Conservation (phyloP, 495 filamentous ascomycete genomes). For the Penicillium pancosmium region DNA sequence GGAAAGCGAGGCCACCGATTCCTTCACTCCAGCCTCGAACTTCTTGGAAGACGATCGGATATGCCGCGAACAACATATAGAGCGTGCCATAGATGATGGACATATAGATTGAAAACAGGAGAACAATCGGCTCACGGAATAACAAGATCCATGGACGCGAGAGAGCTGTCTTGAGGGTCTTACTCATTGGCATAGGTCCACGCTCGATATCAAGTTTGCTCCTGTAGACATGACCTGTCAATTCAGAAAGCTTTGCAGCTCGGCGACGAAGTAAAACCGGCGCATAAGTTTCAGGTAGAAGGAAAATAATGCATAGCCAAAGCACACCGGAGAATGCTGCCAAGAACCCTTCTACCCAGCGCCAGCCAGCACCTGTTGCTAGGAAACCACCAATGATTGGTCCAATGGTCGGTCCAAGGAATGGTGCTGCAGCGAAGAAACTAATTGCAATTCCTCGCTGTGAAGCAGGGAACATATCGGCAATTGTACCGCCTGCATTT, state of each 20-base stretch:
- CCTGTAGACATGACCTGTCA: constrained; percentile 54
- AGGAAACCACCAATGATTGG: constrained; percentile 62
- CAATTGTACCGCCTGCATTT: constrained; percentile 70
- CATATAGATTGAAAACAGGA: constrained; percentile 66
- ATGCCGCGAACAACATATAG: constrained; percentile 78
- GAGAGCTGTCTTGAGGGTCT: constrained; percentile 40
- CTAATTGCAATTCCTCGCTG: constrained; percentile 63
- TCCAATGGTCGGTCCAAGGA: constrained; percentile 49
- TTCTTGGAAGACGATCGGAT: constrained; percentile 74
- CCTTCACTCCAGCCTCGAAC: constrained; percentile 71
- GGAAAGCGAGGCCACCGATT: constrained; percentile 69
- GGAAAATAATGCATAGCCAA: constrained; percentile 49
- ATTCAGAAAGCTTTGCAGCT: constrained; percentile 49
- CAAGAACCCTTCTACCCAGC: constrained; percentile 61
- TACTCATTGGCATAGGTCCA: constrained; percentile 25
- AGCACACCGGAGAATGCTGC: constrained; percentile 47
- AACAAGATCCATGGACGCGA: constrained; percentile 46
- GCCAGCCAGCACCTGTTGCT: constrained; percentile 57
- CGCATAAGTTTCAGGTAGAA: constrained; percentile 59
- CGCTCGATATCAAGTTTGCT: constrained; percentile 43
- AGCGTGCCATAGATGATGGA: constrained; percentile 71
- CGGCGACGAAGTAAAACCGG: constrained; percentile 54
- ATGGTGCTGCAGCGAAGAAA: constrained; percentile 63
- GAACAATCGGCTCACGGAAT: constrained; percentile 55
- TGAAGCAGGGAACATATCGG: constrained; percentile 64